phyloP scores from a whole-genome alignment of 2,329 filamentous ascomycete genomes.

The Penicillium brasilianum region DNA sequence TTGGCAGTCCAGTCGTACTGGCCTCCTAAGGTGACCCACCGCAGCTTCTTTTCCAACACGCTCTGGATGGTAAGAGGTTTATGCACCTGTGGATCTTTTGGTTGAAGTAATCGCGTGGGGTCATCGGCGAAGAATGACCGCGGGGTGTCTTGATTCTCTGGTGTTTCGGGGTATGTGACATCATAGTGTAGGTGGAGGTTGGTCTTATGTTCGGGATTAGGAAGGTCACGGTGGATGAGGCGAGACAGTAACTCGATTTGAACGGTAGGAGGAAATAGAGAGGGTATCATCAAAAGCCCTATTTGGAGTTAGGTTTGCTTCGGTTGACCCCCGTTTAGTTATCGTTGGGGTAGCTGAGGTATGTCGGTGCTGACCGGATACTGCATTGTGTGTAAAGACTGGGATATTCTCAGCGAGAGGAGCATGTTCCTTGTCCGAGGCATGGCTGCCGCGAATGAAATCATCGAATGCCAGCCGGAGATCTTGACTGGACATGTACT shows the following conservation, averaged over 20 bases:
- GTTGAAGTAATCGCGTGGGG: conserved; percentile 46
- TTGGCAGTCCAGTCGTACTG: conserved; percentile 97
- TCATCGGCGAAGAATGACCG: conserved; percentile 62
- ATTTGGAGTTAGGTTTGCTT: conserved; percentile 31
- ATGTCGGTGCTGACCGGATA: conserved; percentile 43
- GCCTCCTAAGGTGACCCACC: conserved; percentile 92
- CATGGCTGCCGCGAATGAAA: conserved; percentile 31
- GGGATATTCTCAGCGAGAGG: conserved; percentile 36
- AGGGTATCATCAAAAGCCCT: conserved; percentile 82
- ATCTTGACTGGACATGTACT: conserved; percentile 36
- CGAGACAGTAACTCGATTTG: conserved; percentile 74
- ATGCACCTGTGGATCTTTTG: conserved; percentile 76
- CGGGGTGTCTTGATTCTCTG: conserved; percentile 6
- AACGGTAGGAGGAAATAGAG: conserved; percentile 69
- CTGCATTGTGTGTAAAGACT: conserved; percentile 42
- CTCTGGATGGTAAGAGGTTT: conserved; percentile 71
- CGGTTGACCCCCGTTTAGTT: conserved; percentile 10
- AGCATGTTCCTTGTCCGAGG: conserved; percentile 17
- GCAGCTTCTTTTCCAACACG: conserved; percentile 78
- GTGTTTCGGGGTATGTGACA: conserved; percentile 62
- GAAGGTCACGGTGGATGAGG: conserved; percentile 78
- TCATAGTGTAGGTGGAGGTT: conserved; percentile 87
- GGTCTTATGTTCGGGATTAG: conserved; percentile 75
- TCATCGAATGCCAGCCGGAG: conserved; percentile 40
- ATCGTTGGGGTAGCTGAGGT: conserved; percentile 14